Conservation (phyloP, 768 basidiomycete genomes). For the Lyophyllum atratum region DNA sequence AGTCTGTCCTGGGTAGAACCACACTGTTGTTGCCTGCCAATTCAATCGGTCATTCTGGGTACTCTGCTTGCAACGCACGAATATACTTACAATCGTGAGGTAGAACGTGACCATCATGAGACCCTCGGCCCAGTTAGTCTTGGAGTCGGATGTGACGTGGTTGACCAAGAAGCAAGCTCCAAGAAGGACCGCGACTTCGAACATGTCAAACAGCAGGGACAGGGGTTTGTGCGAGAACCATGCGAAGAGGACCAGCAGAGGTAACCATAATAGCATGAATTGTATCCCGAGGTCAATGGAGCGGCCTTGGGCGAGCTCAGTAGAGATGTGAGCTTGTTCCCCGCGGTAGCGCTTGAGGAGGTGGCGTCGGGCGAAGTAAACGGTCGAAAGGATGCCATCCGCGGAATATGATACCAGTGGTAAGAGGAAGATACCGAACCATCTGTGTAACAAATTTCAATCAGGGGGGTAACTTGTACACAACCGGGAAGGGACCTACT, state of each 20-base stretch:
- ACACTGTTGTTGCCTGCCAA: slow-evolving; percentile 26
- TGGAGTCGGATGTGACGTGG: slow-evolving; percentile 73
- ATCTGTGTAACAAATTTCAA: slow-evolving; percentile 37
- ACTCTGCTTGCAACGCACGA: not conserved
- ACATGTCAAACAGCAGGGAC: slow-evolving; percentile 66
- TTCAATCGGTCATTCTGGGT: not conserved
- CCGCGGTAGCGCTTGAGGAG: slow-evolving; percentile 40
- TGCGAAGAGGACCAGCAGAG: slow-evolving; percentile 62
- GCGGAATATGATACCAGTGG: slow-evolving; percentile 74
- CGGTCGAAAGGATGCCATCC: slow-evolving; percentile 60
- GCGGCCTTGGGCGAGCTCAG: slow-evolving; percentile 59
- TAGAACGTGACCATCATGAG: slow-evolving; percentile 67
- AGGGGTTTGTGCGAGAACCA: slow-evolving; percentile 68
- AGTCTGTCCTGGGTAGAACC: slow-evolving; percentile 39
- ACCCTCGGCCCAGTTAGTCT: slow-evolving; percentile 81
- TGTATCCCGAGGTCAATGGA: slow-evolving; percentile 80
- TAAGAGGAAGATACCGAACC: slow-evolving; percentile 72
- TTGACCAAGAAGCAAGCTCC: slow-evolving; percentile 77
- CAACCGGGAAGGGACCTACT: slow-evolving; percentile 37
- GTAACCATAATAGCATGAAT: slow-evolving; percentile 83
- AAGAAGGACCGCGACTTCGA: slow-evolving; percentile 66
- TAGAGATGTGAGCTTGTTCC: slow-evolving; percentile 43
- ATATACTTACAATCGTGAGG: slow-evolving; percentile 52
- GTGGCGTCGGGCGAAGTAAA: slow-evolving; percentile 52
- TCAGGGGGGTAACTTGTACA: not conserved